phyloP scores from a whole-genome alignment of 2,329 filamentous ascomycete genomes.

The Dendryphion nanum region DNA sequence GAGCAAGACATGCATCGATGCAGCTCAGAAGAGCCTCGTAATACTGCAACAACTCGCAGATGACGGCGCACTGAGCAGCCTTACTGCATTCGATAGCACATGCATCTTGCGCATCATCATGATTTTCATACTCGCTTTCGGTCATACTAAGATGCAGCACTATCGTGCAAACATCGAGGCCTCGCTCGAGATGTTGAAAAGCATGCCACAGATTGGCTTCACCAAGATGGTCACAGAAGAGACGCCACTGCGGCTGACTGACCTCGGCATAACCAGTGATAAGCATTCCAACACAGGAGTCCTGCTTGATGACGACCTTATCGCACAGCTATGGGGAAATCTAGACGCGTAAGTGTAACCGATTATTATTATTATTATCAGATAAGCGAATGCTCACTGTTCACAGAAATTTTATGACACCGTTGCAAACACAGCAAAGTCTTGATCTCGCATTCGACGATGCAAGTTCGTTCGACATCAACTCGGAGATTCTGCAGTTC shows the following conservation, averaged over 20 bases:
- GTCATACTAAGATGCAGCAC: constrained; percentile 24
- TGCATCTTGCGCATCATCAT: constrained; percentile 32
- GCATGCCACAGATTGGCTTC: constrained; percentile 36
- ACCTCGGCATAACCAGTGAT: constrained; percentile 26
- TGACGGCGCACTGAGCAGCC: constrained; percentile 25
- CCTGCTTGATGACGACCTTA: constrained; percentile 25
- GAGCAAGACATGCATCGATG: constrained; percentile 33
- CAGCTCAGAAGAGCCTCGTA: constrained; percentile 26
- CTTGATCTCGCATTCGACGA: constrained; percentile 34
- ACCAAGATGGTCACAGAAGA: constrained; percentile 35
- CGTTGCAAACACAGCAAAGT: constrained; percentile 33
- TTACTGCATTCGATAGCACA: constrained; percentile 37
- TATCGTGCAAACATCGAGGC: constrained; percentile 28
- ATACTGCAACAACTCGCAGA: constrained; percentile 30
- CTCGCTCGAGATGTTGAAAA: constrained; percentile 17
- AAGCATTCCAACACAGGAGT: constrained; percentile 10
- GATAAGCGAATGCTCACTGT: neutral
- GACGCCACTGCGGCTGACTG: constrained; percentile 29
- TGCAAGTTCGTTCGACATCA: constrained; percentile 28
- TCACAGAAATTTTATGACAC: constrained; percentile 29
- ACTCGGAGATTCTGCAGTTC: constrained; percentile 27
- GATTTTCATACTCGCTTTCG: constrained; percentile 36
- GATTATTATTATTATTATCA: neutral
- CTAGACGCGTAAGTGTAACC: constrained; percentile 27
- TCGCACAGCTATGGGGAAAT: constrained; percentile 32